Conservation (phyloP, 1,139 yeast genomes). For the Protomyces inouyei region DNA sequence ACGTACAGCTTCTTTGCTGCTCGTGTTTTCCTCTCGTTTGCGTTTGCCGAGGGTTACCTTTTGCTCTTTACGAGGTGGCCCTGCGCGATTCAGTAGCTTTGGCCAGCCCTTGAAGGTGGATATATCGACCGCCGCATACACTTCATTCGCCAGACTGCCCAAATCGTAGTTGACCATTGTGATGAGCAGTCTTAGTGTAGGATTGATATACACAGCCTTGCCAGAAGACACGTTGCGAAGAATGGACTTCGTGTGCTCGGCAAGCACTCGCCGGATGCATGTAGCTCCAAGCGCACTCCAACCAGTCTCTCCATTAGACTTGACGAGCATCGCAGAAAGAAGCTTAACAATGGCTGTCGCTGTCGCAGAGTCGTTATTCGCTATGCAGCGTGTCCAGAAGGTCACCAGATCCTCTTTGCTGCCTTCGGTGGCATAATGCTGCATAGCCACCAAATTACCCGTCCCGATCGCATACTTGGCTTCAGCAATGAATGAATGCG, state of each 20-base stretch:
- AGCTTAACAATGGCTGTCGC: conserved; percentile 7
- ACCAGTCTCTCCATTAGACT: conserved; percentile 34
- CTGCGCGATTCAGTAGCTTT: conserved; percentile 45
- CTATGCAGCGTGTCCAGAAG: neutral
- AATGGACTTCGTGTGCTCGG: conserved; percentile 55
- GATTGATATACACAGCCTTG: conserved; percentile 58
- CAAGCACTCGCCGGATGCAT: conserved; percentile 50
- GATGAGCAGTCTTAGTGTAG: conserved; percentile 54
- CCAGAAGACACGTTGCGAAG: conserved; percentile 62
- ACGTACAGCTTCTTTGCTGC: conserved; percentile 12
- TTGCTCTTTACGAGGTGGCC: conserved; percentile 38
- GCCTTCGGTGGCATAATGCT: neutral
- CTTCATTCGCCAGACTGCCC: conserved; percentile 52
- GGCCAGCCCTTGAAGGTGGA: conserved; percentile 54
- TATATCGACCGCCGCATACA: conserved; percentile 65
- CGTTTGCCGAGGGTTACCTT: conserved; percentile 35
- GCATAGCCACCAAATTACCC: neutral
- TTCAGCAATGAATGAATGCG: neutral
- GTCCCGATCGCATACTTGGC: neutral
- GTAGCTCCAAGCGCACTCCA: conserved; percentile 41
- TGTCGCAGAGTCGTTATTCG: conserved; percentile 4
- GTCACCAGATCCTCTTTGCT: neutral
- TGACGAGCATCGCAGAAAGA: conserved; percentile 30
- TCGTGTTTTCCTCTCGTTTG: conserved; percentile 52
- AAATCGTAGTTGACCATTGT: conserved; percentile 50